Evolutionary conservation across 257 asterid genomes (phyloP).

Genomic region (Apocynum venetum): DNA sequence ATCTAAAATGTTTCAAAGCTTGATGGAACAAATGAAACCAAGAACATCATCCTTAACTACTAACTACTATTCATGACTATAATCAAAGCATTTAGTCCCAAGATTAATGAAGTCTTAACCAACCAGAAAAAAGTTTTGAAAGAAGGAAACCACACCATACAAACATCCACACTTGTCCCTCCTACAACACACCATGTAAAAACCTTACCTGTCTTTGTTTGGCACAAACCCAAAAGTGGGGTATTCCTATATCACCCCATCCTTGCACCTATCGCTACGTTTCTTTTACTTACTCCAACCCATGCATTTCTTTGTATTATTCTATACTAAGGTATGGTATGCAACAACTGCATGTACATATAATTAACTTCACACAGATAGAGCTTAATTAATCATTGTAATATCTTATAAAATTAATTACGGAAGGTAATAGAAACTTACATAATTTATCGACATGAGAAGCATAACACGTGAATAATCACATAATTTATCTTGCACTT

Average conservation of each 20-base stretch:
- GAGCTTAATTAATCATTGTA: too few relatives aligned
- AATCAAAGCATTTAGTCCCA: neutral
- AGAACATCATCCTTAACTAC: neutral
- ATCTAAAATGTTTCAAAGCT: neutral
- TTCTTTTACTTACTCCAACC: neutral
- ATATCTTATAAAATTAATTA: too few relatives aligned
- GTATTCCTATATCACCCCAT: neutral
- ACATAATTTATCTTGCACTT: too few relatives aligned
- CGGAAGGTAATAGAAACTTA: too few relatives aligned
- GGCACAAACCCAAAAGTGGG: constrained; percentile 3
- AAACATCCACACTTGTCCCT: neutral
- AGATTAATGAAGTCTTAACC: neutral
- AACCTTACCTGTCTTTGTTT: neutral
- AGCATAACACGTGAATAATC: too few relatives aligned
- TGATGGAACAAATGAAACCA: neutral
- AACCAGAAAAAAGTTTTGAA: neutral
- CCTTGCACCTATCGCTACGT: constrained; percentile 14
- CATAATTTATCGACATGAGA: too few relatives aligned
- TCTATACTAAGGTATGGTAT: too few relatives aligned
- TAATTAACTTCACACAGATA: too few relatives aligned
- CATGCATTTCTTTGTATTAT: neutral
- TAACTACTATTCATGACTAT: neutral
- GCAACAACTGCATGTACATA: too few relatives aligned
- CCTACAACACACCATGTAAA: neutral
- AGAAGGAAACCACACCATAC: too few relatives aligned